These are phyloP conservation scores for Calonectria leucothoes DNA, from an alignment of 2,329 filamentous ascomycete species.

Conservation along the genomic window DNA sequence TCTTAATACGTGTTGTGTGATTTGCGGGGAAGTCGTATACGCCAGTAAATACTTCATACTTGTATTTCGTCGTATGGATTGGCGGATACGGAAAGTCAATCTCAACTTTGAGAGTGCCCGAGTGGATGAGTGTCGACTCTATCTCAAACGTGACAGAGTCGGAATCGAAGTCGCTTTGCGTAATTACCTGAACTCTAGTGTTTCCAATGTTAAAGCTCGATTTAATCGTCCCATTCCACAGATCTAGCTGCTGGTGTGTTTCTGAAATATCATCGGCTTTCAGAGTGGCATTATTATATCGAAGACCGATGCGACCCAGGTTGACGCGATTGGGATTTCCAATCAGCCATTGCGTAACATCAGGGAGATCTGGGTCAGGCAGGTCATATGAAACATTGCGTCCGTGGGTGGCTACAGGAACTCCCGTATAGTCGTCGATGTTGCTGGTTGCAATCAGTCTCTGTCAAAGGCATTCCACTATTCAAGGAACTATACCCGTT, in stretches of 20 bases:
- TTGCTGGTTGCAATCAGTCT: background rate
- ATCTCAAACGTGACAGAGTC: slow-evolving; percentile 52
- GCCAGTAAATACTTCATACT: slow-evolving; percentile 57
- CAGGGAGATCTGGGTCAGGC: slow-evolving; percentile 48
- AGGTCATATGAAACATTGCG: slow-evolving; percentile 53
- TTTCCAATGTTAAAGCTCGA: slow-evolving; percentile 50
- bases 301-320: slow-evolving; percentile 55
- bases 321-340: slow-evolving; percentile 60
- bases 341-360: slow-evolving; percentile 63
- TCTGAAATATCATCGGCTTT: slow-evolving; percentile 41
- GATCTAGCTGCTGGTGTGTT: slow-evolving; percentile 42
- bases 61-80: slow-evolving; percentile 52
- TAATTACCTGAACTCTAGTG: slow-evolving; percentile 47
- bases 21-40: slow-evolving; percentile 52
- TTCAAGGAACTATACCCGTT: slow-evolving; percentile 28
- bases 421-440: slow-evolving; percentile 46
- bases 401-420: slow-evolving; percentile 48
- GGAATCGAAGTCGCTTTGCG: slow-evolving; percentile 51
- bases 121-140: slow-evolving; percentile 48
- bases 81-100: slow-evolving; percentile 58
- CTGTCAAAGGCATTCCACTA: too few relatives aligned
- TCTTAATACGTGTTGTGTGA: slow-evolving; percentile 49
- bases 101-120: slow-evolving; percentile 49
- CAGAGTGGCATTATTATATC: slow-evolving; percentile 47
- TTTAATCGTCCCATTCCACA: slow-evolving; percentile 44